Evolutionary conservation across 306 rosid species (phyloP), one percentile per base, ranked within the genome.

Genomic region (Quercus gilva): DNA sequence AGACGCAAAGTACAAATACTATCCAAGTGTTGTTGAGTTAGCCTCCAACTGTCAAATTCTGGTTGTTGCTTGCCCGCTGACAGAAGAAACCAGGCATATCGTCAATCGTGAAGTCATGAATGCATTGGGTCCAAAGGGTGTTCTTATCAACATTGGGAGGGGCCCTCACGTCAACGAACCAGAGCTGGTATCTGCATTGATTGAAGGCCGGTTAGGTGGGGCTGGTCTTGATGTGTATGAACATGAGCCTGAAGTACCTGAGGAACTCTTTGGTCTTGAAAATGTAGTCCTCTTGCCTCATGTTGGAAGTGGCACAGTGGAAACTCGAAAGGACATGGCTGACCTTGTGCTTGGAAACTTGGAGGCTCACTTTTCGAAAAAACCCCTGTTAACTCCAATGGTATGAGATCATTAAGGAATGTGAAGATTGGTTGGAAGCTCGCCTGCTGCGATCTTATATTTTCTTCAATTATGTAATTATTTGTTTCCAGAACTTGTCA

Each of bases 141-240:
- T 68, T 52, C 89, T 94, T 43, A 89, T 94, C 70, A 94, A 91
- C 84, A 81, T 94, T 0, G 97, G 95, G n/a, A 88, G 97, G 60
- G 97, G 97, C n/a, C 84, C 89, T 61, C 99, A 90, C 15, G 94
- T 94, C 12, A 97, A 92, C 26, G 97, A 92, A 75, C 73, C 79
- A 1, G 94, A 91, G 87, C 75, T 92, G 75, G 91, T 92, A 9
- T 84, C 91, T 21, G 97, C 97, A 35, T 78, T 94, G 76, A 80
- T 82, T 0, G 95, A 92, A 87, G 97, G 99, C 60, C 90, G 95
- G 31, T 41, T 94, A 55, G 99, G 91, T 12, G 97, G 97, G 4
- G 99, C 95, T 8, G 99, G 95, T 14, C 81, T 94, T 0, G 99
- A 94, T 81, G 97, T 94, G 57, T 94, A 85, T 76, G 90, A 92